phyloP scores from a whole-genome alignment of 2,329 filamentous ascomycete species.

The Ascocoryne sarcoides region DNA sequence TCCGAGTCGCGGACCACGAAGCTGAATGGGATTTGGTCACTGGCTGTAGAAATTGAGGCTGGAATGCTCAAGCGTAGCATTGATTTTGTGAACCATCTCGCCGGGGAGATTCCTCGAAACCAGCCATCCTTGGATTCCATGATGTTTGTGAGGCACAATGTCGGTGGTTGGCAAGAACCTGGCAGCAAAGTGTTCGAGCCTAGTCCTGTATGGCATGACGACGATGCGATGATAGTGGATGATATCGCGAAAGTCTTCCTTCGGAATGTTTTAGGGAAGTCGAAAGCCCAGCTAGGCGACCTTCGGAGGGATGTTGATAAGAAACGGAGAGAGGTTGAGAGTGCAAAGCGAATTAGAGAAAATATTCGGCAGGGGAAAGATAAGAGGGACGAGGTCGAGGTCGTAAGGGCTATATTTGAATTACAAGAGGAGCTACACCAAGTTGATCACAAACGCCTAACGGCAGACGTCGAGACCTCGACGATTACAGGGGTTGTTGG shows the following conservation, averaged over 20 bases:
- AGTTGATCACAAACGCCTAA: slow-evolving; percentile 73
- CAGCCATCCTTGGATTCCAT: slow-evolving; percentile 84
- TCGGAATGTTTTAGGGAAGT: slow-evolving; percentile 85
- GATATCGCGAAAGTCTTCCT: slow-evolving; percentile 83
- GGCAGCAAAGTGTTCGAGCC: slow-evolving; percentile 81
- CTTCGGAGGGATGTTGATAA: slow-evolving; percentile 76
- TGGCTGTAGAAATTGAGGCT: slow-evolving; percentile 73
- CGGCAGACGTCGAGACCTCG: slow-evolving; percentile 84
- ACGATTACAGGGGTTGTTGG: slow-evolving; percentile 89
- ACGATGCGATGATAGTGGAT: slow-evolving; percentile 76
- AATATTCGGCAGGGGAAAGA: slow-evolving; percentile 75
- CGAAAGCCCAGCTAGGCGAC: slow-evolving; percentile 74
- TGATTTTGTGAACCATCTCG: slow-evolving; percentile 62
- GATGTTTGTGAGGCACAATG: slow-evolving; percentile 96
- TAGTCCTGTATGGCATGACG: slow-evolving; percentile 95
- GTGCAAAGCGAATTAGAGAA: slow-evolving; percentile 63
- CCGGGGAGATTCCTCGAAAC: slow-evolving; percentile 78
- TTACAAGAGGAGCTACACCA: slow-evolving; percentile 81
- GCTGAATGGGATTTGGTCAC: slow-evolving; percentile 77
- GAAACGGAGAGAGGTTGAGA: slow-evolving; percentile 78
- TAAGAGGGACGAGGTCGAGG: slow-evolving; percentile 78
- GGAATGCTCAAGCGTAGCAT: slow-evolving; percentile 67
- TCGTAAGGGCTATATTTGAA: slow-evolving; percentile 74
- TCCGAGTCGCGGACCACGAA: slow-evolving; percentile 80
- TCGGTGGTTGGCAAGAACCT: slow-evolving; percentile 73